phyloP scores from a whole-genome alignment of 1,284 basidiomycete genomes.

The Tilletia caries region DNA sequence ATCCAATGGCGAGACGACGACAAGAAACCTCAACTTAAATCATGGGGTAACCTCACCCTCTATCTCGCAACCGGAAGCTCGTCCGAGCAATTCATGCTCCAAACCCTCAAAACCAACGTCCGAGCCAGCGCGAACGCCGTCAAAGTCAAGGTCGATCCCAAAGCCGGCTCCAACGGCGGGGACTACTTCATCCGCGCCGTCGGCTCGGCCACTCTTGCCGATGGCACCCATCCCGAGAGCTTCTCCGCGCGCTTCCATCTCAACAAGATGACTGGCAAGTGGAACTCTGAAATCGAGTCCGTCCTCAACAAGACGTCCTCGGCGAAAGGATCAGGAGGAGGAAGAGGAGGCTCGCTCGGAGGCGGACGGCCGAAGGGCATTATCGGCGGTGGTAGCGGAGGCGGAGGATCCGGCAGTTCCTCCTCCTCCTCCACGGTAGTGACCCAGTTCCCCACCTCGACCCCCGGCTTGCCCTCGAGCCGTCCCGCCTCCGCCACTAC shows the following conservation, averaged over 20 bases:
- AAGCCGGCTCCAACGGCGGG: background rate
- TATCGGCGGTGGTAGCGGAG: background rate
- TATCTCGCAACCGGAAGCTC: background rate
- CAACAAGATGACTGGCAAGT: conserved; percentile 13
- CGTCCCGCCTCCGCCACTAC: background rate
- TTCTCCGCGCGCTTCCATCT: conserved; percentile 1
- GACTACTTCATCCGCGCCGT: conserved; percentile 10
- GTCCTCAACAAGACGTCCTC: background rate
- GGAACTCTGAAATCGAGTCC: background rate
- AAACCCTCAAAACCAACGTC: background rate
- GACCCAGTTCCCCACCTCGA: no score
- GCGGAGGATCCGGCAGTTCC: background rate
- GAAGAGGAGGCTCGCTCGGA: background rate
- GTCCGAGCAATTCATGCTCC: conserved; percentile 2
- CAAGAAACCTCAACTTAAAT: background rate
- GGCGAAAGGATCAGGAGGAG: background rate
- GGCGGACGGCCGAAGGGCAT: background rate
- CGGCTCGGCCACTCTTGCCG: background rate
- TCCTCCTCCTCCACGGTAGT: background rate
- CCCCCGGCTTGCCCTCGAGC: background rate
- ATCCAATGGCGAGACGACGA: conserved; percentile 1
- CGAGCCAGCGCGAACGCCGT: background rate
- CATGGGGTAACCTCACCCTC: conserved; percentile 11
- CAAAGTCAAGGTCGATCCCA: conserved; percentile 3
- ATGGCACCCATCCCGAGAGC: conserved; percentile 4